A percentile compares a stretch with the other conserved stretches of the same genome.
phyloP scores from a whole-genome alignment of 225 moss, liverwort and hornwort genomes.

The Pseudisothecium myosuroides region DNA sequence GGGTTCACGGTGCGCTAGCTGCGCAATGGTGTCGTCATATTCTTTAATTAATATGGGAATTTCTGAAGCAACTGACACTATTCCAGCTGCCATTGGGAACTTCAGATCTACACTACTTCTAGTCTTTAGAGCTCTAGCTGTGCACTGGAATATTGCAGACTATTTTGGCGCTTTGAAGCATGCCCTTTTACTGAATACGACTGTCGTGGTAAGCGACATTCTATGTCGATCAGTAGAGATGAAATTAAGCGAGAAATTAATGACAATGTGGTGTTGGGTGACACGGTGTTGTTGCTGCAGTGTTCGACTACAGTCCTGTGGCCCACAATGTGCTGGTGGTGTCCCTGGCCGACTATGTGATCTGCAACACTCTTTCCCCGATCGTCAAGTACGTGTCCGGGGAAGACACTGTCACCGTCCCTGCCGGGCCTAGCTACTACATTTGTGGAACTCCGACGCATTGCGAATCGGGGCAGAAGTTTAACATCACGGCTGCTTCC shows the following conservation, averaged over 20 bases:
- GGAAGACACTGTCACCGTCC: background rate
- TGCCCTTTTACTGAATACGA: background rate
- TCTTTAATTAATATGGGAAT: background rate
- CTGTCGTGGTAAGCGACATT: background rate
- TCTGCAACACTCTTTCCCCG: constrained; percentile 1
- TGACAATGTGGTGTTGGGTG: background rate
- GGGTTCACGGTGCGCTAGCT: background rate
- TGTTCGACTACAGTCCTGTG: background rate
- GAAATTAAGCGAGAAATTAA: background rate
- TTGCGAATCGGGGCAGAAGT: constrained; percentile 6
- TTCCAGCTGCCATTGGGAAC: background rate
- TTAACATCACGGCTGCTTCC: constrained; percentile 1
- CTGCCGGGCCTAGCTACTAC: background rate
- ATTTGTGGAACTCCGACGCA: constrained; percentile 1
- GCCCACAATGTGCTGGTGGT: background rate
- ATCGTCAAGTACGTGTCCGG: background rate
- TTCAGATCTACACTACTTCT: background rate
- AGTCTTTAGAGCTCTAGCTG: background rate
- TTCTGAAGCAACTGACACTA: background rate
- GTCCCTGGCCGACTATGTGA: constrained; percentile 1
- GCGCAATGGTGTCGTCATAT: background rate
- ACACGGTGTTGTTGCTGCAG: background rate
- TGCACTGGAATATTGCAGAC: background rate
- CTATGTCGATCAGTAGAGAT: background rate
- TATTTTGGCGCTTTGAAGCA: background rate